These are phyloP conservation scores for Coniochaeta sp. DNA, from an alignment of 2,329 filamentous ascomycete species.

Conservation along the genomic window DNA sequence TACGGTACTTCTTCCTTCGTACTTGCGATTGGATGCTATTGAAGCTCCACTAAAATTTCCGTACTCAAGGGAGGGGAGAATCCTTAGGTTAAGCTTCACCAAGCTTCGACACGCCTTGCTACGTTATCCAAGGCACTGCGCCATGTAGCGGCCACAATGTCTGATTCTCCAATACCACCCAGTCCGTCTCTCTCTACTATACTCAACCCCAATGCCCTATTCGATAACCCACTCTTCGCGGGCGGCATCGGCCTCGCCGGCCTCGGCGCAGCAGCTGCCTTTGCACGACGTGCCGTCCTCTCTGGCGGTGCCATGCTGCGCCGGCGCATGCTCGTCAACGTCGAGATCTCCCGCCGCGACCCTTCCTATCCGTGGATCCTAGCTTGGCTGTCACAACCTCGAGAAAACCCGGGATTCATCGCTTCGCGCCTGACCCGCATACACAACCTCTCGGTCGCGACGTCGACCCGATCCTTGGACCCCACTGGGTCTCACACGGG, in stretches of 20 bases:
- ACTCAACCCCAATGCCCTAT: conserved; percentile 48
- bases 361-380: conserved; percentile 91
- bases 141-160: neutral
- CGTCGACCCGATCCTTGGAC: conserved; percentile 40
- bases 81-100: neutral
- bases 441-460: conserved; percentile 52
- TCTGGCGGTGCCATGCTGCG: conserved; percentile 67
- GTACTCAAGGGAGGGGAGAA: neutral
- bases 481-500: conserved; percentile 56
- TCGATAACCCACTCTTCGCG: conserved; percentile 57
- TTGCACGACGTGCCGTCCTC: conserved; percentile 71
- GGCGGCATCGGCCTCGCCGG: conserved; percentile 86
- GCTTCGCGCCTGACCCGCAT: conserved; percentile 51
- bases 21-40: neutral
- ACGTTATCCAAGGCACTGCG: neutral
- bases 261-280: conserved; percentile 72
- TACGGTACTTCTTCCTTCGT: too few species aligned
- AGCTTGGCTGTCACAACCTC: conserved; percentile 85
- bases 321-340: conserved; percentile 81
- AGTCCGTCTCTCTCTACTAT: conserved; percentile 10
- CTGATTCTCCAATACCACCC: conserved; percentile 5
- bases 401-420: conserved; percentile 54
- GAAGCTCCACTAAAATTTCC: neutral
- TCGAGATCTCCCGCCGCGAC: conserved; percentile 93
- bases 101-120: neutral